Conservation (phyloP, 192 early-diverging fungal species). For the Backusella circina region DNA sequence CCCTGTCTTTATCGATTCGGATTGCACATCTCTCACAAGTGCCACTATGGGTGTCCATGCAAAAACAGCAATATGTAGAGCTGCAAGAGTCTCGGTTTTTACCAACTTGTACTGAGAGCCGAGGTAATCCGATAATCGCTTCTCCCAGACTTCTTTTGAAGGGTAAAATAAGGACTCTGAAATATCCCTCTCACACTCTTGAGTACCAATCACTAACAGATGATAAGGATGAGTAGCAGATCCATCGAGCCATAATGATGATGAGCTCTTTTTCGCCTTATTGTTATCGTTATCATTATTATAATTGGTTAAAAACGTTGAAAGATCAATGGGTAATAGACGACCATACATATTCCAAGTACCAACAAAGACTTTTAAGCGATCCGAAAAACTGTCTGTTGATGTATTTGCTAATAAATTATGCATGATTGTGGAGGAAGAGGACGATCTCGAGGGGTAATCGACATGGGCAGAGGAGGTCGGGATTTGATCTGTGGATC, state of each 20-base stretch:
- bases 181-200: conserved; percentile 55
- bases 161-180: conserved; percentile 46
- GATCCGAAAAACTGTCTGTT: conserved; percentile 2
- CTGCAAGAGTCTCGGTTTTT: conserved; percentile 49
- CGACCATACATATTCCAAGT: conserved; percentile 58
- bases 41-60: conserved; percentile 39
- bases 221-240: conserved; percentile 41
- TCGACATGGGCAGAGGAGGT: too few species aligned
- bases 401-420: neutral
- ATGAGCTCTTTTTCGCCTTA: neutral
- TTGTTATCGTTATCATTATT: too few species aligned
- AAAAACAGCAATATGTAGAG: conserved; percentile 47
- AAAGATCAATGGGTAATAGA: conserved; percentile 32
- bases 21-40: conserved; percentile 30
- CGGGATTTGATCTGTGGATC: neutral
- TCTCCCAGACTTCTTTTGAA: conserved; percentile 49
- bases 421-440: neutral
- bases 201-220: conserved; percentile 49
- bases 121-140: conserved; percentile 26
- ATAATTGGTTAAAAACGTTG: conserved; percentile 32
- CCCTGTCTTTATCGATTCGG: conserved; percentile 25
- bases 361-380: conserved; percentile 52
- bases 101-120: conserved; percentile 43
- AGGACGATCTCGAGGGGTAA: neutral
- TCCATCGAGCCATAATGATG: neutral